Evolutionary conservation across 2,329 filamentous ascomycete species (phyloP), one percentile per base, ranked within the genome.

Genomic region (Coniella lustricola): DNA sequence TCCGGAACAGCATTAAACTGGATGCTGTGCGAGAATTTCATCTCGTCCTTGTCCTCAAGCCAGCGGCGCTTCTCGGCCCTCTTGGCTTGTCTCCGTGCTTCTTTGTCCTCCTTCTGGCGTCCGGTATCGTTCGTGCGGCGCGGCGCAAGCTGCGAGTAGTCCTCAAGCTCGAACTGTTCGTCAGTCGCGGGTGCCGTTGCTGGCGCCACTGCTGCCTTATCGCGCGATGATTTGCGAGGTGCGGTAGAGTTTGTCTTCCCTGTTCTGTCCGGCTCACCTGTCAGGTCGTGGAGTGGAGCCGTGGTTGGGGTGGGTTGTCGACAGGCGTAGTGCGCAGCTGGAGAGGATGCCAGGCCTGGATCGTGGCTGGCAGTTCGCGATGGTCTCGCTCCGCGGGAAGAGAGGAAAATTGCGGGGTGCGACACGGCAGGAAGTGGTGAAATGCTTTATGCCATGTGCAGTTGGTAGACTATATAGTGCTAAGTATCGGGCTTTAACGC

Each of bases 1-100:
- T 98, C 93, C n/a, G 93, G 93, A 59, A 98, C 93, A 55, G 93
- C 90, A 73, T 98, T 98, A 73, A 98, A 98, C 75, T 98, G 93
- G 60, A 98, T 85, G 70, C 91, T 97, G 67, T 98, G 93, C 16
- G 91, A 97, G 76, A 98, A 98, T 84, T 97, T 97, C 93, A 98
- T 98, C 64, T 89, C 87, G 81, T 86, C 83, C 57, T 75, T 79
- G 59, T 83, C 74, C 59, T 87, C 79, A 60, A 90, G 82, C 75
- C 79, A 79, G 62, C 73, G 72, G 65, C 81, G 77, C 73, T 90
- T 90, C 65, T 76, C 72, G 57, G 69, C 67, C 61, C 75, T 70
- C 66, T 78, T 82, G 17, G 62, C 57, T 54, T 55, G 62, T 56
- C 58, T 60, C 46, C 63, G 65, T 33, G 57, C 54, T 50, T 69